Conservation (phyloP, 1,284 basidiomycete genomes). For the Termitomyces sp. region DNA sequence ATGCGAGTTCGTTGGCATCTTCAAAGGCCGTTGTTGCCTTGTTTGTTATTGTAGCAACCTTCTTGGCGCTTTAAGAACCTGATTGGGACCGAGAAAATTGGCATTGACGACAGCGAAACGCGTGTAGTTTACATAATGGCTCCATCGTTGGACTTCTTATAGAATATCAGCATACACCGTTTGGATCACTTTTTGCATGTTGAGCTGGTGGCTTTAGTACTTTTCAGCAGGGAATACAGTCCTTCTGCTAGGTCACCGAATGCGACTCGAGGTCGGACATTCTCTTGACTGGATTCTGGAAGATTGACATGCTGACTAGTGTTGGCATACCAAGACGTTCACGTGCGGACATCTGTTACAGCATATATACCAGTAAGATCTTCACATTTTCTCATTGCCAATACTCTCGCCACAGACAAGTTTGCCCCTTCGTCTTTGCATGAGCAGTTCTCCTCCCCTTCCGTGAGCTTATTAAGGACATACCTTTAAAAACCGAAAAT, state of each 20-base stretch:
- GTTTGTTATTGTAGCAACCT: slow-evolving; percentile 45
- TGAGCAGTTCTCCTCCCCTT: neutral
- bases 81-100: neutral
- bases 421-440: neutral
- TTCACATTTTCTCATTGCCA: no score
- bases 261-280: slow-evolving; percentile 9
- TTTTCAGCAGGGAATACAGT: slow-evolving; percentile 14
- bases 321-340: no score
- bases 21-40: slow-evolving; percentile 45
- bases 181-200: slow-evolving; percentile 8
- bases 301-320: neutral
- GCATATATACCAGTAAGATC: no score
- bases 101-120: slow-evolving; percentile 2
- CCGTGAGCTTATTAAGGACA: neutral
- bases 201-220: slow-evolving; percentile 14
- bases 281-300: neutral
- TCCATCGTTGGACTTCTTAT: slow-evolving; percentile 16
- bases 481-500: slow-evolving; percentile 50
- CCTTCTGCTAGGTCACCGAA: slow-evolving; percentile 14
- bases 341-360: no score
- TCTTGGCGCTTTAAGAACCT: slow-evolving; percentile 48
- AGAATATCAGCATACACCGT: slow-evolving; percentile 23
- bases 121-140: neutral
- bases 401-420: no score
- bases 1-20: slow-evolving; percentile 45